These are phyloP conservation scores for Xylariaceae sp. DNA, from an alignment of 2,329 filamentous ascomycete species.

Conservation along the genomic window DNA sequence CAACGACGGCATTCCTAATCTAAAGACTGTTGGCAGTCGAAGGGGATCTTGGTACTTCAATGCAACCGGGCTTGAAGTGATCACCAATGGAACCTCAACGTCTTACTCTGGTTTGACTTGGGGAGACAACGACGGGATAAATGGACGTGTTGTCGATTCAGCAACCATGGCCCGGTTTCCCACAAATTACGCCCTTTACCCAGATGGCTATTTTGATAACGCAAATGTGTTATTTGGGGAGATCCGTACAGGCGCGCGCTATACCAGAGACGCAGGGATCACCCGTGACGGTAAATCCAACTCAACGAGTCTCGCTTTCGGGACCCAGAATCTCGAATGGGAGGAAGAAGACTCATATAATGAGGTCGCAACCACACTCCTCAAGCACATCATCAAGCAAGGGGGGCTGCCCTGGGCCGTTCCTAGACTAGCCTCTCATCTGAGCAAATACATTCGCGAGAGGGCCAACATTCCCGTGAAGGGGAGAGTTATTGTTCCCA, in stretches of 20 bases:
- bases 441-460: slow-evolving; percentile 2
- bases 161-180: neutral
- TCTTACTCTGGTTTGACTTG: neutral
- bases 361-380: neutral
- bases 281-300: neutral
- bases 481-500: neutral
- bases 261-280: neutral
- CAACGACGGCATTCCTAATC: neutral
- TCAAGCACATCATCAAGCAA: neutral
- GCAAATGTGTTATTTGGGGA: neutral
- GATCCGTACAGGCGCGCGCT: neutral
- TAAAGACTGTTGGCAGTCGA: neutral
- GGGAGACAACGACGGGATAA: neutral
- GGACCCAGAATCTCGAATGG: neutral
- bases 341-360: neutral
- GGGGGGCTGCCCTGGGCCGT: neutral
- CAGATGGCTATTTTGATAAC: neutral
- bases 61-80: neutral
- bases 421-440: neutral
- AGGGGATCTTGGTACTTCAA: slow-evolving; percentile 7
- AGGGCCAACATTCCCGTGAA: neutral
- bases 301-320: neutral
- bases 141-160: neutral
- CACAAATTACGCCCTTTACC: neutral
- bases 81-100: neutral